Base-by-base conservation (phyloP, 2,329 filamentous ascomycete species). In the Curvularia spicifera region DNA sequence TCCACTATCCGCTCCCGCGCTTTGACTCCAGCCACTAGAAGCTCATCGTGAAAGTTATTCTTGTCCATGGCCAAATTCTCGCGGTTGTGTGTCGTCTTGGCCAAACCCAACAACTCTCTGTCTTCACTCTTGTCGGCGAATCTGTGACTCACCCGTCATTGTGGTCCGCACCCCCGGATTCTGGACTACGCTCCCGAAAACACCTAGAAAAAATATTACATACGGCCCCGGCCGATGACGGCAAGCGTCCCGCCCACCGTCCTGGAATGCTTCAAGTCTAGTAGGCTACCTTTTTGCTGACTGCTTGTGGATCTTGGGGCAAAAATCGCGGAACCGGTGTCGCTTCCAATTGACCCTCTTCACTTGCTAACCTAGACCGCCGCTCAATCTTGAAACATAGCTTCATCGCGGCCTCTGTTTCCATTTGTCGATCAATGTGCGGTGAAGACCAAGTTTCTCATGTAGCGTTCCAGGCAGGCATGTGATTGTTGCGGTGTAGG, bases 241-340 rank as follows among this genome's bases (percentile, higher is more conserved):
- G 57, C 53, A 66, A 60, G 65, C 55, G 51, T 52, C 54, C 54
- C 51, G 31, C 52, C 37, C 45, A 56, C 49, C 20, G n/a, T 50
- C 59, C 29, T 55, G 46, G 48, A 45, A 56, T 22, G 46, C 48
- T 48, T 59, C 33, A 33, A 53, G 48, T 52, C 20, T 13, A 48
- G 48, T 37, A 44, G 48, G 29, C 55, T 51, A 53, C 55, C 35
- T 43, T 59, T 51, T 56, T 57, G 53, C 53, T 45, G 37, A 35
- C 43, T 51, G 50, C 26, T 37, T 60, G 63, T 65, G 67, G 65
- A 65, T 56, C 56, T 53, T 53, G 53, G 49, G 58, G 59, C 65
- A 64, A 60, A 60, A 53, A 37, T 37, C 40, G 60, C 62, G 66
- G 67, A 65, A 60, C 59, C 70, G 70, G 70, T 67, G 56, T 59